A percentile compares a stretch with the other conserved stretches of the same genome.
phyloP scores from a whole-genome alignment of 2,329 filamentous ascomycete genomes.

The Fusarium dimerum region DNA sequence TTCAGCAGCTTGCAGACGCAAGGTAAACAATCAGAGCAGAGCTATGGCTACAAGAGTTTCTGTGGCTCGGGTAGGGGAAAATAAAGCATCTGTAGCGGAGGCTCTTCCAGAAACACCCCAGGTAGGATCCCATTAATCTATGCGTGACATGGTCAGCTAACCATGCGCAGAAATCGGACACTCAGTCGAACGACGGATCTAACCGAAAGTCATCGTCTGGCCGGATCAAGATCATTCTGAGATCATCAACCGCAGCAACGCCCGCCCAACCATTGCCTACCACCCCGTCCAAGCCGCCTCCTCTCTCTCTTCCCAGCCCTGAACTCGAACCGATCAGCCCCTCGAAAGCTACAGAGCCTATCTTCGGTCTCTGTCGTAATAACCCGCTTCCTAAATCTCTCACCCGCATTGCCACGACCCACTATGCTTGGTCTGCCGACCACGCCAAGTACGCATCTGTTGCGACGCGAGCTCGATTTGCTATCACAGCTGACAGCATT shows the following conservation, averaged over 20 bases:
- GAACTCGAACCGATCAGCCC: background rate
- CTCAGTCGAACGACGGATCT: background rate
- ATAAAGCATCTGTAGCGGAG: background rate
- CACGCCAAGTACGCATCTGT: conserved; percentile 24
- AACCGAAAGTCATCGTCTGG: background rate
- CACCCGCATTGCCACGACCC: conserved; percentile 3
- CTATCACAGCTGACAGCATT: conserved; percentile 21
- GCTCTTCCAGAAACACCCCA: background rate
- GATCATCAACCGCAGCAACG: background rate
- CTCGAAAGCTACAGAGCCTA: conserved; percentile 11
- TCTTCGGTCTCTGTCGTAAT: conserved; percentile 24
- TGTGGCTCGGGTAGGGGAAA: background rate
- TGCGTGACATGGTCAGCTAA: background rate
- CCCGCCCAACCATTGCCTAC: background rate
- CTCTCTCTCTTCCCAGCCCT: background rate
- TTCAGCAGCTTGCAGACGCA: background rate
- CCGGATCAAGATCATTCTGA: conserved; percentile 8
- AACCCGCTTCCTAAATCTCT: conserved; percentile 9
- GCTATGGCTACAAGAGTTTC: background rate
- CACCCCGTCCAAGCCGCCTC: background rate
- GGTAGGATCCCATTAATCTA: background rate
- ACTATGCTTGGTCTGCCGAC: conserved; percentile 29
- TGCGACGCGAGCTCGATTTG: conserved; percentile 19
- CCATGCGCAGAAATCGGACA: background rate
- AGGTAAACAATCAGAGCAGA: conserved; percentile 6